Evolutionary conservation across 164 flowering plant genomes (phyloP).

Genomic region (Kalanchoe fedtschenkoi): DNA sequence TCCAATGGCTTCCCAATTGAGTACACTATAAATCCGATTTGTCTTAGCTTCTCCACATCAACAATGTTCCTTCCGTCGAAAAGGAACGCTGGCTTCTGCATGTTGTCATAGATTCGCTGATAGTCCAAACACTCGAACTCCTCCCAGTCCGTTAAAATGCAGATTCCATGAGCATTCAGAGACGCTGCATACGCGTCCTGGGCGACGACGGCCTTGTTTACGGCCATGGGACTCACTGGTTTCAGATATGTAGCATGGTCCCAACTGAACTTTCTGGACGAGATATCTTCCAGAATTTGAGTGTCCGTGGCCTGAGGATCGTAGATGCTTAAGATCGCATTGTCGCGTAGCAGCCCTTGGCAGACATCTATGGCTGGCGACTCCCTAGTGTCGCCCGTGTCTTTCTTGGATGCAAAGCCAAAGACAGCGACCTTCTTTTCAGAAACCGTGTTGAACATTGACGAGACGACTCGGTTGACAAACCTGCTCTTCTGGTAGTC

Average conservation of each 20-base stretch:
- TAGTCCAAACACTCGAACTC: slow-evolving; percentile 60
- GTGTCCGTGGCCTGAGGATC: slow-evolving; percentile 69
- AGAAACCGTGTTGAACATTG: slow-evolving; percentile 53
- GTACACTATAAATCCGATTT: slow-evolving; percentile 65
- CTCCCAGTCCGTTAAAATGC: slow-evolving; percentile 78
- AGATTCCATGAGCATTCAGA: slow-evolving; percentile 54
- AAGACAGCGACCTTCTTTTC: slow-evolving; percentile 47
- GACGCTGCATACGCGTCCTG: slow-evolving; percentile 65
- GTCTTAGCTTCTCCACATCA: slow-evolving; percentile 40
- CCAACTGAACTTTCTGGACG: slow-evolving; percentile 67
- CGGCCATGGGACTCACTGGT: slow-evolving; percentile 39
- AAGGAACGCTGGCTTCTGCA: slow-evolving; percentile 72
- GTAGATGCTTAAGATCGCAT: slow-evolving; percentile 55
- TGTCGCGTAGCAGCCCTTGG: slow-evolving; percentile 51
- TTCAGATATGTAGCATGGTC: slow-evolving; percentile 59
- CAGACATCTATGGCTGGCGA: slow-evolving; percentile 45
- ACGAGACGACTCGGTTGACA: slow-evolving; percentile 44
- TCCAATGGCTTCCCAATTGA: slow-evolving; percentile 71
- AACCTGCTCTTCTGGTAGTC: slow-evolving; percentile 49
- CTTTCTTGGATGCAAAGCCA: slow-evolving; percentile 53
- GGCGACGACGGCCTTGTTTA: slow-evolving; percentile 34
- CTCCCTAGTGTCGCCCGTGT: slow-evolving; percentile 37
- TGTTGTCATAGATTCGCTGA: slow-evolving; percentile 43
- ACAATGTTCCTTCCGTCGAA: slow-evolving; percentile 62
- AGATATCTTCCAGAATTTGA: slow-evolving; percentile 55